Conservation (phyloP, 2,329 filamentous ascomycete species). For the Didymella sp. region DNA sequence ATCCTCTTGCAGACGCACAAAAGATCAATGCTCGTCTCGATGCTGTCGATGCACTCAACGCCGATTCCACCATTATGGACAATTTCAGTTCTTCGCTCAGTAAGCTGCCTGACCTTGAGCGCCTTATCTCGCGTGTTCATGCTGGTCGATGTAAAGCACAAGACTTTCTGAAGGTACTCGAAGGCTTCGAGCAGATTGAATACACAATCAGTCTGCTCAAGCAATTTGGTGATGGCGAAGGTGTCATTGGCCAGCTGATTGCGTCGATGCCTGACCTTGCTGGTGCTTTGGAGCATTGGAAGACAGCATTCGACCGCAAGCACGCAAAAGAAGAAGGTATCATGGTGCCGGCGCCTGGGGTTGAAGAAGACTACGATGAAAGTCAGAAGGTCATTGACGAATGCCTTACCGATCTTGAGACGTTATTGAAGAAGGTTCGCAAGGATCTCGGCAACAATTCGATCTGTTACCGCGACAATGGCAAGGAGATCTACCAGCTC, state of each 20-base stretch:
- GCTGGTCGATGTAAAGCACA: slow-evolving; percentile 88
- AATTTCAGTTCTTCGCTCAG: slow-evolving; percentile 87
- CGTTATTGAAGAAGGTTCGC: slow-evolving; percentile 74
- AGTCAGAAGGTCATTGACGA: slow-evolving; percentile 79
- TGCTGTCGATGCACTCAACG: slow-evolving; percentile 91
- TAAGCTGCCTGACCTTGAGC: slow-evolving; percentile 92
- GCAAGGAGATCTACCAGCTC: slow-evolving; percentile 96
- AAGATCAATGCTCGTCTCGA: slow-evolving; percentile 95
- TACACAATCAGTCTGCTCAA: slow-evolving; percentile 85
- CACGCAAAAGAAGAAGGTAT: slow-evolving; percentile 81
- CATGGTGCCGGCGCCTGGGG: slow-evolving; percentile 82
- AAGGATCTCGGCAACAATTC: slow-evolving; percentile 75
- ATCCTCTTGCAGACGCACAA: slow-evolving; percentile 83
- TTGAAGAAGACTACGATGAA: slow-evolving; percentile 90
- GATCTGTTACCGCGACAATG: slow-evolving; percentile 70
- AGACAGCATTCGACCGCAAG: slow-evolving; percentile 84
- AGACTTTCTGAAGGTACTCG: slow-evolving; percentile 91
- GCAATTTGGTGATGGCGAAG: slow-evolving; percentile 76
- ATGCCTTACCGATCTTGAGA: slow-evolving; percentile 75
- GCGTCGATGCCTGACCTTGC: slow-evolving; percentile 83
- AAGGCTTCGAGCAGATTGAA: slow-evolving; percentile 97
- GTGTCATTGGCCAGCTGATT: slow-evolving; percentile 84
- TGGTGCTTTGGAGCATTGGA: slow-evolving; percentile 81
- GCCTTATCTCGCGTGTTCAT: slow-evolving; percentile 92
- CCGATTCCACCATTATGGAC: slow-evolving; percentile 79